Evolutionary conservation across 2,329 filamentous ascomycete species (phyloP), one percentile per base, ranked within the genome.

Genomic region (Nannizziopsis barbatae): DNA sequence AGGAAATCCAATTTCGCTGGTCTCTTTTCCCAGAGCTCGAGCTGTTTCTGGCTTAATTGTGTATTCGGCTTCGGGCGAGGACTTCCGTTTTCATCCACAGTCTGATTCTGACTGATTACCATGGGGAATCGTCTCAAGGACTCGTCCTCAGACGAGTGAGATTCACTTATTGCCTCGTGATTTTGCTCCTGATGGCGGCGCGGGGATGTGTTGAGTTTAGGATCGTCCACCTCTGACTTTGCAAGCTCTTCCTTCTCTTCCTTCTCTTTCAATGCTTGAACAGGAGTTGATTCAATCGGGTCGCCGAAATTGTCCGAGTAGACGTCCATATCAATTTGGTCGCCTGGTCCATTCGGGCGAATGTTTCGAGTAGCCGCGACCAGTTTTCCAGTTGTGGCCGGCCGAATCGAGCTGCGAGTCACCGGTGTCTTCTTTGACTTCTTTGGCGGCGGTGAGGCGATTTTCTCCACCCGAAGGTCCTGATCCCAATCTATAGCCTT

Each of bases 71-170:
- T 27, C 11, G 53, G 57, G 38, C 57, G 57, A 32, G 65, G 65
- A 46, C 65, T 68, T 32, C 65, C 65, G 52, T 67, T 65, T 8
- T 53, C 53, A 48, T 67, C 65, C 8, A 68, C 64, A 14, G 62
- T 60, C 35, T 48, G 47, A 27, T 15, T 42, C 11, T 51, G 52
- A 18, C 38, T 42, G 14, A 37, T 38, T 7, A 30, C 40, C n/a
- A 2, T 12, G n/a, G 1, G n/a, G 32, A 9, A 15, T n/a, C 15
- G 8, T 14, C 6, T 17, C 5, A 15, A 1, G 22, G 22, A 15
- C 15, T 32, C 9, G 14, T 32, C 30, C 41, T 15, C 22, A 2
- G 45, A 41, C 14, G 7, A 27, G 7, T 27, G 22, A 27, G 22
- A 27, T 27, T 27, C 22, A 27, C 22, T 27, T 3, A 27, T 27